Evolutionary conservation across 2,329 filamentous ascomycete genomes (phyloP), one percentile per base, ranked within the genome.

Genomic region (Pyricularia grisea): DNA sequence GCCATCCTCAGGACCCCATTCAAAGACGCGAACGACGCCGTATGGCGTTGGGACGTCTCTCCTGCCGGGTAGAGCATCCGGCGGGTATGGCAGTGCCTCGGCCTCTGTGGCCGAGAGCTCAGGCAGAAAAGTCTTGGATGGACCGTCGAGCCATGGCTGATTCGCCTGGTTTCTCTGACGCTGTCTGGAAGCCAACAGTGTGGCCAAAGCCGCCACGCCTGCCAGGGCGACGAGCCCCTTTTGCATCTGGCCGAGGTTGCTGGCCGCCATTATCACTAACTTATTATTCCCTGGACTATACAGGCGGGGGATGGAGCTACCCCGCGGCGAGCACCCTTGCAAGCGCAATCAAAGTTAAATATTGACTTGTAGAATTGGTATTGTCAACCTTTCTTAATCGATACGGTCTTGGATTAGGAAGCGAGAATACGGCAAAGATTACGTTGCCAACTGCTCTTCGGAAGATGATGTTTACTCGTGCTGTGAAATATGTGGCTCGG

Each of bases 1-100:
- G 1, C 92, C 92, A 50, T 84, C 80, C 70, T 87, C 84, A 0
- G 91, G 90, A 0, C 93, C 93, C 85, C 90, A 95, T 81, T 96
- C 93, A 76, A 93, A 94, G 3, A 92, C 88, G 65, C 89, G 82
- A 71, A 92, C 86, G 4, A 81, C 86, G 20, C 92, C 92, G 75
- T 92, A 93, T 6, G 89, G 87, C 4, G 88, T 90, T 14, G 81
- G 76, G 20, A 95, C 87, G 75, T 93, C 87, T 70, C 91, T 84
- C 0, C 81, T 86, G 7, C 91, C 90, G 0, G 90, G 91, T 17
- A 94, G 83, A 20, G 85, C 84, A 77, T 92, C 85, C 3, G 87
- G 87, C 1, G 91, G 91, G 76, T 95, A 93, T 2, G 88, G 85
- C 27, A 85, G 73, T 4, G 76, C 73, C 65, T 76, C 75, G 23